phyloP scores from a whole-genome alignment of 1,284 basidiomycete genomes.

The Pisolithus thermaeus region DNA sequence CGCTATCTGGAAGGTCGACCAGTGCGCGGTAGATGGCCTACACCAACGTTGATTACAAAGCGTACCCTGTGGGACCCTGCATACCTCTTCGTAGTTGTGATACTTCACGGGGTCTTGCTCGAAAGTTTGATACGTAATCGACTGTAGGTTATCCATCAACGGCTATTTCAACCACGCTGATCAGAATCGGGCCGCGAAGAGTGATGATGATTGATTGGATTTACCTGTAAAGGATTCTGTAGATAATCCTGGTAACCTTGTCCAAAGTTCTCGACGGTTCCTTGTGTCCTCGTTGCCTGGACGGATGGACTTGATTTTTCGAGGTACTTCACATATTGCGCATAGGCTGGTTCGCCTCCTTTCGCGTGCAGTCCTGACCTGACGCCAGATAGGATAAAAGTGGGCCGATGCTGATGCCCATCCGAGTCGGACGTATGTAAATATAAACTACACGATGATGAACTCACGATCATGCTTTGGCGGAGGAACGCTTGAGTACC shows the following conservation, averaged over 20 bases:
- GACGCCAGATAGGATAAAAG: conserved; percentile 74
- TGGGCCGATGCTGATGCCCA: conserved; percentile 65
- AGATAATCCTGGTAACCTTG: conserved; percentile 93
- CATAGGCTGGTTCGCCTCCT: conserved; percentile 85
- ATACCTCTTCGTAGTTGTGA: conserved; percentile 86
- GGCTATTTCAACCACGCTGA: conserved; percentile 48
- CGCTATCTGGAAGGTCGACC: conserved; percentile 55
- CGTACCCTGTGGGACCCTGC: conserved; percentile 10
- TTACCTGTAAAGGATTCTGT: conserved; percentile 88
- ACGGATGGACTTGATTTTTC: conserved; percentile 69
- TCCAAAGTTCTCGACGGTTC: conserved; percentile 84
- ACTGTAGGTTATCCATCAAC: conserved; percentile 94
- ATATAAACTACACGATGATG: conserved; percentile 13
- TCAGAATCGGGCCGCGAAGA: background rate
- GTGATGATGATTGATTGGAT: conserved; percentile 7
- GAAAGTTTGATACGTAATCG: conserved; percentile 94
- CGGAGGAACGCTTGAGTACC: conserved; percentile 84
- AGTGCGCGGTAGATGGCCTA: conserved; percentile 84
- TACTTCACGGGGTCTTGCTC: conserved; percentile 99
- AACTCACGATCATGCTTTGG: conserved; percentile 76
- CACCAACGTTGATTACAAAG: conserved; percentile 12
- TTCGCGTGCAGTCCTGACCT: conserved; percentile 58
- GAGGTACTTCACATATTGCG: conserved; percentile 84
- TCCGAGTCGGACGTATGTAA: conserved; percentile 11
- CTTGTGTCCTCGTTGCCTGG: conserved; percentile 51